Evolutionary conservation across 345 rosid genomes (phyloP), one percentile per base, ranked within the genome.

Genomic region (Diplotaxis tenuifolia): DNA sequence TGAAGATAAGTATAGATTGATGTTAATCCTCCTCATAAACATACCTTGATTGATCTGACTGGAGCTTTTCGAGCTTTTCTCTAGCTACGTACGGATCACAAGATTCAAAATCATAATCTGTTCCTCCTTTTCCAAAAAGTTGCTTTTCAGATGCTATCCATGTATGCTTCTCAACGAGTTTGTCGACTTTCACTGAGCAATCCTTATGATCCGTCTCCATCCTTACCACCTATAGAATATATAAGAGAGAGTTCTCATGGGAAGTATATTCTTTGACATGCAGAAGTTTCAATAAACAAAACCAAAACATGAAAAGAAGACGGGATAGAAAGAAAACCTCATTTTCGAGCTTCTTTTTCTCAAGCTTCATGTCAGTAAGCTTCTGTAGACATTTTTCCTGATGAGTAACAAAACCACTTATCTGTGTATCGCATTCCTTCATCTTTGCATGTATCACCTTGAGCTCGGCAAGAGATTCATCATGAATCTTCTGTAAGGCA

Each of bases 131-230:
- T 74, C 98, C 99, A 82, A 95, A 95, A 27, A 90, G 89, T 71
- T 87, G 99, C 72, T 83, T 88, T 83, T 95, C 98, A 73, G 99
- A 85, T 59, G 85, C 81, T 79, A 95, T 90, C 99, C 99, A 95
- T 61, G 96, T 83, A 79, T 92, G 90, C 88, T 92, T 92, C 86
- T 95, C 97, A 62, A 95, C 78, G 79, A 95, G 82, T 78, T 85
- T 92, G 54, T 92, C 96, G 9, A 95, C 99, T 72, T 84, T 92
- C 19, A 49, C 58, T 10, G 94, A 88, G 74, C 97, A 92, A 62
- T 95, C 94, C 77, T 86, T 92, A 80, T 92, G 96, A 63, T 92
- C 96, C 79, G 81, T 83, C 82, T 92, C 96, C 97, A 92, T 88
- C 74, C 95, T 82, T 75, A 81, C 88, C 38, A 92, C 89, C 97